Evolutionary conservation across 2,329 filamentous ascomycete species (phyloP).

Genomic region (Niveomyces coronatus): DNA sequence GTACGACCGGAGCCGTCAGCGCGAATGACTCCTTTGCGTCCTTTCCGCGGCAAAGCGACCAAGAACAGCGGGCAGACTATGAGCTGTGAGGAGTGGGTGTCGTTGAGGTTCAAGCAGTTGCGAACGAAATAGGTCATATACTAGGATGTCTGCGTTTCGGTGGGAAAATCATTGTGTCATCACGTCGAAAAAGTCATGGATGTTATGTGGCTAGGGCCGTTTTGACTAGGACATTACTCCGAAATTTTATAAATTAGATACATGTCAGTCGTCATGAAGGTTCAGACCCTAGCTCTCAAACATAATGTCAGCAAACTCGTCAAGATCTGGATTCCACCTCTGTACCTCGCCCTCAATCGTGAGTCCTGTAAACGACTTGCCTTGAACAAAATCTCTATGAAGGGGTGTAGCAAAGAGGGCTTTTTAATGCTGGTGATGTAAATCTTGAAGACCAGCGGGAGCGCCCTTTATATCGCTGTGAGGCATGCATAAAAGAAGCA

Average conservation of each 20-base stretch:
- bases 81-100: slow-evolving; percentile 5
- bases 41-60: background rate
- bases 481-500: too few species aligned
- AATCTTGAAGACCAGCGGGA: too few species aligned
- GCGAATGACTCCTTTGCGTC: background rate
- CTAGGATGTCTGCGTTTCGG: too few species aligned
- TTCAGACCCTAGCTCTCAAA: slow-evolving; percentile 8
- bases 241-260: too few species aligned
- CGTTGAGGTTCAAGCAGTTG: slow-evolving; percentile 1
- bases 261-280: slow-evolving; percentile 7
- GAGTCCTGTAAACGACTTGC: slow-evolving; percentile 10
- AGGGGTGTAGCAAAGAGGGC: too few species aligned
- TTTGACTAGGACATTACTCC: too few species aligned
- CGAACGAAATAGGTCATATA: background rate
- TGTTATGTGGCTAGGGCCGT: too few species aligned
- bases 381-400: too few species aligned
- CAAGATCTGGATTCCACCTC: slow-evolving; percentile 12
- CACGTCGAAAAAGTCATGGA: too few species aligned
- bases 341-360: slow-evolving; percentile 9
- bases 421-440: too few species aligned
- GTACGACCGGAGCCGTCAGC: background rate
- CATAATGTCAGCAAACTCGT: slow-evolving; percentile 2
- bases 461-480: too few species aligned
- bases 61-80: background rate
- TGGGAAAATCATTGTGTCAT: too few species aligned